Percentiles rank a stretch among this genome's conserved stretches.
Conservation (phyloP, 1,284 basidiomycete species). For the Marasmius sp. region DNA sequence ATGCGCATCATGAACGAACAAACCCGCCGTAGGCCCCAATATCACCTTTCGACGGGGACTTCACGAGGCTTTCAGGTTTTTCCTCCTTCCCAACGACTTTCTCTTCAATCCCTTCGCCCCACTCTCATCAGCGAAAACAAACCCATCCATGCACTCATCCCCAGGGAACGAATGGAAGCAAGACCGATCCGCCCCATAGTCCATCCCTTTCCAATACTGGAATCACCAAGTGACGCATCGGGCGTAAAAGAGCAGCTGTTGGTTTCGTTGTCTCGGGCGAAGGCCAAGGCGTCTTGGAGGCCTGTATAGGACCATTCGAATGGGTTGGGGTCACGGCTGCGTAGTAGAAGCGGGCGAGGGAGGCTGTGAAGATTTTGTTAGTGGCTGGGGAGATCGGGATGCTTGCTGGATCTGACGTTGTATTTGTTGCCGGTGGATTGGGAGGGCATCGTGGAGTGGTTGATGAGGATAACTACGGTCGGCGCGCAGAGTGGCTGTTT, state of each 20-base stretch:
- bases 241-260: conserved; percentile 68
- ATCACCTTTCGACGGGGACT: conserved; percentile 92
- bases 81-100: conserved; percentile 78
- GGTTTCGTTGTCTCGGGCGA: conserved; percentile 63
- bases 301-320: conserved; percentile 84
- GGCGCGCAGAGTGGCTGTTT: no score
- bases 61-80: conserved; percentile 55
- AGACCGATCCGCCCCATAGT: conserved; percentile 84
- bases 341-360: conserved; percentile 85
- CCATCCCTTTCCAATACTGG: conserved; percentile 85
- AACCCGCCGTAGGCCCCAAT: conserved; percentile 75
- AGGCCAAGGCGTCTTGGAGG: conserved; percentile 79
- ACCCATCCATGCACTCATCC: conserved; percentile 88
- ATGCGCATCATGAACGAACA: conserved; percentile 91
- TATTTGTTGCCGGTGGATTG: conserved; percentile 73
- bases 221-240: conserved; percentile 93
- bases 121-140: conserved; percentile 87
- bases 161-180: conserved; percentile 95
- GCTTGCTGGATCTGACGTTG: conserved; percentile 70
- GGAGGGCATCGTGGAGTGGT: conserved; percentile 64
- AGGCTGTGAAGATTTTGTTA: conserved; percentile 78
- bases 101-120: conserved; percentile 90
- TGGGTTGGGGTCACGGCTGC: conserved; percentile 74
- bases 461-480: no score
- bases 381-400: conserved; percentile 45